A percentile compares a stretch with the other conserved stretches of the same genome.
These are phyloP conservation scores for Dipteronia dyeriana DNA, from an alignment of 345 rosid species.

Conservation along the genomic window DNA sequence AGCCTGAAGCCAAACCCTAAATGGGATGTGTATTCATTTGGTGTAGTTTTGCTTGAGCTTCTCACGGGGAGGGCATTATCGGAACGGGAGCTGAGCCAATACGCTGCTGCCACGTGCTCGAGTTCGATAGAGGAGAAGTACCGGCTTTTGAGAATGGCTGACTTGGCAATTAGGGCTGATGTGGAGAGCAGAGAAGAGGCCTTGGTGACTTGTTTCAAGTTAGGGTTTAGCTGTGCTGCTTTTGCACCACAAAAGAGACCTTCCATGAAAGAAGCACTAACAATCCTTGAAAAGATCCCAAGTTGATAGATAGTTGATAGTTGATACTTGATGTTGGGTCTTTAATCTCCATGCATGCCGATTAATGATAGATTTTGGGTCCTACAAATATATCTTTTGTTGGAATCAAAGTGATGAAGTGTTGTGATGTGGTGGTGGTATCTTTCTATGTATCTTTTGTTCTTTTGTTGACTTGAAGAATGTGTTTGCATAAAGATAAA, in stretches of 20 bases:
- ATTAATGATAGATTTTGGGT: conserved; percentile 23
- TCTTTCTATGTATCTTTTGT: not conserved
- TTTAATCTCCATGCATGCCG: conserved; percentile 2
- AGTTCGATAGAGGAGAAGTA: conserved; percentile 45
- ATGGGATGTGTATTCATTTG: conserved; percentile 89
- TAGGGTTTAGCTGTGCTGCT: conserved; percentile 74
- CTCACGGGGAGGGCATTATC: conserved; percentile 61
- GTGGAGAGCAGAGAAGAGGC: conserved; percentile 59
- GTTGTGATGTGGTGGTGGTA: not conserved
- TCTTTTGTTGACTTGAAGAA: conserved; percentile 33
- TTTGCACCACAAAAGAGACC: conserved; percentile 80
- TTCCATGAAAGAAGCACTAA: conserved; percentile 75
- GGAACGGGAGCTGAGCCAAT: conserved; percentile 59
- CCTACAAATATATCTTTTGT: conserved; percentile 28
- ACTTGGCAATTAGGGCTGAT: conserved; percentile 55
- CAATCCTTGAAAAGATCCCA: conserved; percentile 61
- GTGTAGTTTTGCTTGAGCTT: conserved; percentile 71
- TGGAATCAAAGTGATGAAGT: conserved; percentile 26
- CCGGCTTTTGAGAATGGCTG: conserved; percentile 55
- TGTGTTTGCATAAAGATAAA: not conserved
- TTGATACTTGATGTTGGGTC: not conserved
- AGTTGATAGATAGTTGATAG: not conserved
- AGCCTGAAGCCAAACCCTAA: conserved; percentile 60
- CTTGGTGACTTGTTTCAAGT: conserved; percentile 54
- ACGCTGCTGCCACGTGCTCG: conserved; percentile 31